Base-by-base conservation (phyloP, 1,284 basidiomycete genomes). In the Singerocomus inundabilis region DNA sequence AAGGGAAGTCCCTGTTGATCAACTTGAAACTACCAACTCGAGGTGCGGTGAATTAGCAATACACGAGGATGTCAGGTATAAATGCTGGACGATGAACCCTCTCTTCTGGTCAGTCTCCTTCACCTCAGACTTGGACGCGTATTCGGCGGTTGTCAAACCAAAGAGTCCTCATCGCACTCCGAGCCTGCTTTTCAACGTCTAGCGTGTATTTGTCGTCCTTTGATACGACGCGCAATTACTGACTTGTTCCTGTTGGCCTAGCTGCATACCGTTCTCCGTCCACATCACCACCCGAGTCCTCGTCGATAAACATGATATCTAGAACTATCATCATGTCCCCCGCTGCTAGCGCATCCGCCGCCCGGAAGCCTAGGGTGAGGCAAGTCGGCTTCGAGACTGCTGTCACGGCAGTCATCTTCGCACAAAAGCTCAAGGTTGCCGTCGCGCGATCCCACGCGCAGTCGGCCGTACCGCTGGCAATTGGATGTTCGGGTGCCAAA, bases 371-470 rank as follows among this genome's bases (percentile, higher is more conserved):
- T 2, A 42, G 42, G 21, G 45, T 3, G 31, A 59, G 57, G 11
- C 49, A 48, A 34, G 59, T 59, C 24, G 48, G 60, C 30, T 64
- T 64, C 11, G 51, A 58, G 52, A 61, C 60, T 10, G 59, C 54
- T 10, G 62, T 64, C 33, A 56, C 54, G 12, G 60, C 55, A 0
- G 44, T 62, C 48, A 31, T 61, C 47, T 61, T 61, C 46, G 48
- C 57, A 4, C 57, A 58, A 12, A 61, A 53, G 35, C 62, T 64
- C 34, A 60, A 63, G 51, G 39, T 42, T n/a, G 57, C 60, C 15
- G 60, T 46, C 15, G 60, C 52, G 13, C 51, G 43, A 5, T 42
- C 60, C 11, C 55, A 32, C 18, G 28, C 18, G 21, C 41, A 24
- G 40, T 38, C 32, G 21, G 25, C 31, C 6, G 31, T 18, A n/a